These are phyloP conservation scores for Termitomyces heimii DNA, from an alignment of 768 basidiomycete genomes.

Conservation along the genomic window DNA sequence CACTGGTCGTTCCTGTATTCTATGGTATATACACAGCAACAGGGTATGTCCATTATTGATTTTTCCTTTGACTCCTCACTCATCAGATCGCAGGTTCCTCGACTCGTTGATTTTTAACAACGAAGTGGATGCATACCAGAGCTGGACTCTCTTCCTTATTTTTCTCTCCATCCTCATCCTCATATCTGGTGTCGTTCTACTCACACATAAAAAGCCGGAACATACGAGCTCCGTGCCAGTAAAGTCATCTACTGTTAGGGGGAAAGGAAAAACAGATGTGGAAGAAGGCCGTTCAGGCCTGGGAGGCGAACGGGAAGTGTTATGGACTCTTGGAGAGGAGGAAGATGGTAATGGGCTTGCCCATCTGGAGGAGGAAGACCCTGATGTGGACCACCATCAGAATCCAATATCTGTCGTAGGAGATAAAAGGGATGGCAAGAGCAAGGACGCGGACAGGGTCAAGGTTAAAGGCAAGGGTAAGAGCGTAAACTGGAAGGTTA, in stretches of 20 bases:
- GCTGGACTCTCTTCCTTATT: conserved; percentile 87
- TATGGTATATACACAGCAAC: conserved; percentile 88
- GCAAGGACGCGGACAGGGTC: neutral
- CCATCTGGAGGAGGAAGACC: conserved; percentile 33
- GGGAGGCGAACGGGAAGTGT: conserved; percentile 32
- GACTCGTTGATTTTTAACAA: conserved; percentile 73
- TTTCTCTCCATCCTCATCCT: conserved; percentile 83
- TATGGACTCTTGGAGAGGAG: conserved; percentile 73
- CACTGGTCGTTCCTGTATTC: conserved; percentile 90
- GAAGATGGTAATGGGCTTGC: conserved; percentile 38
- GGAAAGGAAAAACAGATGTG: conserved; percentile 16
- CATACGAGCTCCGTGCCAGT: conserved; percentile 28
- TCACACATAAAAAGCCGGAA: conserved; percentile 90
- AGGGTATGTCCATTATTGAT: conserved; percentile 40
- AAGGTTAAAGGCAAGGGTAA: conserved; percentile 6
- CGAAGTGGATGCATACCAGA: conserved; percentile 76
- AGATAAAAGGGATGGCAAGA: neutral
- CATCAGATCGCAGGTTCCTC: conserved; percentile 30
- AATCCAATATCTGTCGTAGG: conserved; percentile 26
- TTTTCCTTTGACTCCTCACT: neutral
- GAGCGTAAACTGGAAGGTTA: conserved; percentile 7
- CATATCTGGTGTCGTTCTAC: conserved; percentile 86
- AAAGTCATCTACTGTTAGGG: conserved; percentile 17
- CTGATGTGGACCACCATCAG: conserved; percentile 38
- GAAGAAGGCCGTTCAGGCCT: conserved; percentile 11